Evolutionary conservation across 331 rosid species (phyloP), one percentile per base, ranked within the genome.

Genomic region (Spiraea crenata): DNA sequence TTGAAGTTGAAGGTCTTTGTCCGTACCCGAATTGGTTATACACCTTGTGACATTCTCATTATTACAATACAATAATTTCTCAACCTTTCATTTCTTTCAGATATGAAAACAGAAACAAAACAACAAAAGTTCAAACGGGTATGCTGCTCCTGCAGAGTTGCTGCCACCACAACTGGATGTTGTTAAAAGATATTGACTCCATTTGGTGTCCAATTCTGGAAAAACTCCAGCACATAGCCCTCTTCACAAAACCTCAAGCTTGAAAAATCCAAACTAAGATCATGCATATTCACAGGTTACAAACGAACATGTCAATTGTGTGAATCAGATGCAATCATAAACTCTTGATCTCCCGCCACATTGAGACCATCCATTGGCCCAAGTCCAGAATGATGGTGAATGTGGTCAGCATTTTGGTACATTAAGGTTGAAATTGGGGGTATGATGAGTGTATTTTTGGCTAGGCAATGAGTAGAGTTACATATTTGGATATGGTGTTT

Each of bases 361-460:
- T 63, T 62, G 77, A 73, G 38, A 63, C 31, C 61, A 73, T 41
- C 8, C 63, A 51, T 40, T 63, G 17, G 17, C 14, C 72, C 50
- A 45, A 56, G 51, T 7, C 25, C 49, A 46, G 45, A n/a, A 74
- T 65, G 66, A 74, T 59, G 74, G 48, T 55, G 67, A 66, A 15
- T 65, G 34, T 35, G 78, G 78, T 57, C 78, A 65, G 73, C 73
- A 57, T 39, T 45, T 66, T 46, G 62, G 17, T 57, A 66, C 59
- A 66, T 49, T 49, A 49, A 66, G 71, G 71, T 66, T 66, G 71
- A 66, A 49, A 66, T 15, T 34, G 45, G 15, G 40, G 57, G 58
- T 10, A 9, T 49, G 59, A 66, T 54, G 4, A 5, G 52, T 58
- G 41, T 35, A 19, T 40, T 51, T 72, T 49, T 58, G 60, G 79